phyloP scores from a whole-genome alignment of 345 rosid species.

The Camelina neglecta region DNA sequence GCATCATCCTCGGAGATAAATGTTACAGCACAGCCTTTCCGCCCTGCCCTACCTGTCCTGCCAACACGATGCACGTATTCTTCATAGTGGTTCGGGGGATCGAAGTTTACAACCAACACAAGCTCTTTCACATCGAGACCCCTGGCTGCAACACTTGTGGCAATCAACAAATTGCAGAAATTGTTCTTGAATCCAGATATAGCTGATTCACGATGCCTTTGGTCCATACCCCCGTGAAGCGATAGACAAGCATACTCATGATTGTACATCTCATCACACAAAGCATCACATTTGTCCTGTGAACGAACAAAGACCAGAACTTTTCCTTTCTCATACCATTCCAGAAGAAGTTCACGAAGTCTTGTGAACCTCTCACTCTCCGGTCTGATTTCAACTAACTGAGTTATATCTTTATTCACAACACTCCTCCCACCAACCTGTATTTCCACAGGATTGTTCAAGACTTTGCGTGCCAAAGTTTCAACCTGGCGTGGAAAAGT shows the following conservation, averaged over 20 bases:
- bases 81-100: constrained; percentile 85
- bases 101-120: constrained; percentile 78
- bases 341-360: constrained; percentile 76
- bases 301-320: constrained; percentile 72
- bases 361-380: constrained; percentile 76
- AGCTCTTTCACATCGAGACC: constrained; percentile 91
- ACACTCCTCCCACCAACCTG: constrained; percentile 96
- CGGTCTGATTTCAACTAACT: constrained; percentile 78
- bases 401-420: constrained; percentile 83
- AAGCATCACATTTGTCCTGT: constrained; percentile 77
- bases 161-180: constrained; percentile 77
- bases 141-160: constrained; percentile 88
- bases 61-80: constrained; percentile 92
- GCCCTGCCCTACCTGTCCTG: constrained; percentile 87
- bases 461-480: constrained; percentile 74
- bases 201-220: constrained; percentile 77
- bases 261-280: constrained; percentile 59
- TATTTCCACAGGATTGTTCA: constrained; percentile 77
- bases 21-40: constrained; percentile 87
- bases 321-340: constrained; percentile 88
- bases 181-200: constrained; percentile 81
- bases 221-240: constrained; percentile 90
- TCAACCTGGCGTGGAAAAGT: constrained; percentile 93
- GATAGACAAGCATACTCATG: constrained; percentile 75
- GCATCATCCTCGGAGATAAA: constrained; percentile 86